Conservation (phyloP, 192 early-diverging fungal genomes). For the Coemansia sp. region DNA sequence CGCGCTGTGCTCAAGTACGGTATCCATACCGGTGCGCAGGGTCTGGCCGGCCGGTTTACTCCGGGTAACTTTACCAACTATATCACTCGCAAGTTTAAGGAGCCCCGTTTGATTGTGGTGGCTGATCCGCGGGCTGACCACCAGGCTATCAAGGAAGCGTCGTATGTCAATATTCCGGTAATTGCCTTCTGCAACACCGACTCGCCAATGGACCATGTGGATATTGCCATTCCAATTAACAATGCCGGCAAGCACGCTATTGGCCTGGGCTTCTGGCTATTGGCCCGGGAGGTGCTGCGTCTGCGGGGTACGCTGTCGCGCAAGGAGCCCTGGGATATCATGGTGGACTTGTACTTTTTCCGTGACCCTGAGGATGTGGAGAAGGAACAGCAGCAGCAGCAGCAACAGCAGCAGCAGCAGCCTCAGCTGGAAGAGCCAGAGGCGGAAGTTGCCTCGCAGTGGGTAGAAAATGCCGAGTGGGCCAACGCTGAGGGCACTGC, state of each 20-base stretch:
- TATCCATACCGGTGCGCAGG: slow-evolving; percentile 96
- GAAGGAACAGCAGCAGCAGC: slow-evolving; percentile 82
- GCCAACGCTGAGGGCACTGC: slow-evolving; percentile 31
- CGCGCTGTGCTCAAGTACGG: slow-evolving; percentile 99
- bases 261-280: slow-evolving; percentile 95
- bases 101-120: slow-evolving; percentile 96
- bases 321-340: slow-evolving; percentile 86
- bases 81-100: slow-evolving; percentile 99
- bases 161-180: slow-evolving; percentile 99
- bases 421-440: slow-evolving; percentile 53
- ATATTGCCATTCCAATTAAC: slow-evolving; percentile 99
- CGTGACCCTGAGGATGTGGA: slow-evolving; percentile 96
- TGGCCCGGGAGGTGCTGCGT: slow-evolving; percentile 98
- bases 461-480: slow-evolving; percentile 54
- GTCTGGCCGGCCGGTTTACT: slow-evolving; percentile 99
- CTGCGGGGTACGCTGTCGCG: slow-evolving; percentile 91
- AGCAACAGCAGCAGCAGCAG: slow-evolving; percentile 53
- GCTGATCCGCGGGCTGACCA: slow-evolving; percentile 98
- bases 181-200: slow-evolving; percentile 99
- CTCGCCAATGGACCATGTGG: slow-evolving; percentile 89
- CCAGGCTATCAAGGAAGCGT: slow-evolving; percentile 98
- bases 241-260: slow-evolving; percentile 99
- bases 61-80: slow-evolving; percentile 99
- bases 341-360: slow-evolving; percentile 99
- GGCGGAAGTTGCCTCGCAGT: slow-evolving; percentile 32